Percentiles rank a stretch among this genome's conserved stretches.
phyloP scores from a whole-genome alignment of 371 early-diverging fungal species.

The Furculomyces boomerangus region DNA sequence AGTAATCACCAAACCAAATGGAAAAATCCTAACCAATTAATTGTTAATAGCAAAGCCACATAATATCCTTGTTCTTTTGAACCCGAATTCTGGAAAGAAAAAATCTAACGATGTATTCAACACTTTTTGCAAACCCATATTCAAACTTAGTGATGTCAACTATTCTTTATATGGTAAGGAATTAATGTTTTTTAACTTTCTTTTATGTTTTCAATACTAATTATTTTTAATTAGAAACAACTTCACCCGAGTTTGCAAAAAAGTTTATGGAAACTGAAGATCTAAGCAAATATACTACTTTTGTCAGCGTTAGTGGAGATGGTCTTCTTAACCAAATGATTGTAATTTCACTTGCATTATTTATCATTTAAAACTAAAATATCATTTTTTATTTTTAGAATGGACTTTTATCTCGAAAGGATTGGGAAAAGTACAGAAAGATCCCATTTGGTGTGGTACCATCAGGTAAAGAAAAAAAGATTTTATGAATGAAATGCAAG shows the following conservation, averaged over 20 bases:
- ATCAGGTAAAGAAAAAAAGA: constrained; percentile 6
- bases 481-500: not conserved
- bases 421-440: constrained; percentile 22
- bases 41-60: not conserved
- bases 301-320: constrained; percentile 36
- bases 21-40: not conserved
- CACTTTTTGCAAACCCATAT: constrained; percentile 26
- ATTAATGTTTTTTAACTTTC: not conserved
- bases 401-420: constrained; percentile 31
- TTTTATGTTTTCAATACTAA: not conserved
- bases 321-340: constrained; percentile 39
- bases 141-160: constrained; percentile 21
- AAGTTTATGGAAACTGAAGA: constrained; percentile 25
- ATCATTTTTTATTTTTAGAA: constrained; percentile 9
- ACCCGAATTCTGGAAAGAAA: constrained; percentile 35
- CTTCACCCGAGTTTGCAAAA: constrained; percentile 23
- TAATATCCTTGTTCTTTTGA: constrained; percentile 22
- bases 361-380: not conserved
- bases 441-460: constrained; percentile 30
- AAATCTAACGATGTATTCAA: constrained; percentile 25
- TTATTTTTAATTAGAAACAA: constrained; percentile 3
- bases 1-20: not conserved
- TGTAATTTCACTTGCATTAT: not conserved
- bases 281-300: constrained; percentile 19
- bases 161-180: constrained; percentile 21